Evolutionary conservation across 345 rosid species (phyloP), one percentile per base, ranked within the genome.

Genomic region (Linum trigynum): DNA sequence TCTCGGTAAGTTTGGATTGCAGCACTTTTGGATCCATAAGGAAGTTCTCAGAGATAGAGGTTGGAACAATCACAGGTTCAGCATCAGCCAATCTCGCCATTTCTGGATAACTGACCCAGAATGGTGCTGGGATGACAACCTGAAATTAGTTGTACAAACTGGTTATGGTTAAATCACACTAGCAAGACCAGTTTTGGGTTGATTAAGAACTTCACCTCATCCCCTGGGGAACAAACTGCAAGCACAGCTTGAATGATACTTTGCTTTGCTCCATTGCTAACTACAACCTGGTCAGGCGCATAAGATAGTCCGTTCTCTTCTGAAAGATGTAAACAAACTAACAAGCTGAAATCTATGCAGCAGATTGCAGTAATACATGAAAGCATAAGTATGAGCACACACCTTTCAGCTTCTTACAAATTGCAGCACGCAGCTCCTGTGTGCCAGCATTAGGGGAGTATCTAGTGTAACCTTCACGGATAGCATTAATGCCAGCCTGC

Each of bases 201-300:
- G 1, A 3, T 48, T 4, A 62, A 42, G 59, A 48, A 63, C 55
- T 63, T 64, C 69, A 92, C 99, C 96, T 94, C 99, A 77, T 94
- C 99, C 15, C 97, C 97, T 0, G 95, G 97, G 32, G 91, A 83
- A 74, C 97, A 94, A 71, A 91, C 96, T 3, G 99, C 99, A 69
- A 86, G 79, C 38, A 85, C 84, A 10, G 99, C 97, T 78, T 94
- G 97, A 63, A 79, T 62, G 60, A 75, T 67, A 69, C 92, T 63
- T 78, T 94, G 99, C 75, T 94, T 94, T 50, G 99, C 99, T 67
- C 99, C 97, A 77, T 94, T 94, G 69, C 99, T 94, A 65, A 94
- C 95, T 69, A 91, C 67, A 68, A 94, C 80, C 74, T 94, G 91
- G 69, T 94, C 86, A 36, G 96, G 95, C 0, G 84, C 66, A 76